Evolutionary conservation across 352 stramenopile genomes (phyloP).

Genomic region (Pythium rishiriense): DNA sequence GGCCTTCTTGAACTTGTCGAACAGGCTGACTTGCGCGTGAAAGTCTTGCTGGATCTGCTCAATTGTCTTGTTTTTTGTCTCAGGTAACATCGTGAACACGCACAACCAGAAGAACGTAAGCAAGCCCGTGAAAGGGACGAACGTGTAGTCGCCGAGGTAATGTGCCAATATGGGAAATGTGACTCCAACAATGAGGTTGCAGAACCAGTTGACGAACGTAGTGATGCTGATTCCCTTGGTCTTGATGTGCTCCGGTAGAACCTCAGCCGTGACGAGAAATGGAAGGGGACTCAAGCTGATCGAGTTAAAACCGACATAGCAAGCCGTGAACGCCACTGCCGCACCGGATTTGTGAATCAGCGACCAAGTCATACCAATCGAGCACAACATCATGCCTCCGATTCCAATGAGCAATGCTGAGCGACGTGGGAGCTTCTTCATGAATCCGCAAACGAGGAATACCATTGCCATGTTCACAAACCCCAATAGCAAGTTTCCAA

Average conservation of each 20-base stretch:
- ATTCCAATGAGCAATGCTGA: conserved; percentile 34
- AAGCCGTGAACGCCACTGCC: conserved; percentile 32
- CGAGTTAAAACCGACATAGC: conserved; percentile 43
- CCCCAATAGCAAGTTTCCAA: conserved; percentile 35
- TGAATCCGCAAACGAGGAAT: conserved; percentile 29
- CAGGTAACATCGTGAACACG: conserved; percentile 38
- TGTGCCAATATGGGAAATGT: conserved; percentile 35
- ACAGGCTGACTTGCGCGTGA: conserved; percentile 24
- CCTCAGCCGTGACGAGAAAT: conserved; percentile 41
- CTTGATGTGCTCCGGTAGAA: conserved; percentile 45
- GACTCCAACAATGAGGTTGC: conserved; percentile 39
- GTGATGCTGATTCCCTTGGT: conserved; percentile 37
- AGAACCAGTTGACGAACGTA: conserved; percentile 41
- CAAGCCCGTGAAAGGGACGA: conserved; percentile 38
- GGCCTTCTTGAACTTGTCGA: conserved; percentile 36
- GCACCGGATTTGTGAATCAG: conserved; percentile 31
- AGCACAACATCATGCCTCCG: conserved; percentile 37
- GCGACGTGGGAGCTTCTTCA: conserved; percentile 36
- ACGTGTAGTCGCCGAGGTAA: conserved; percentile 37
- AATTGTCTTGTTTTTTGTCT: conserved; percentile 40
- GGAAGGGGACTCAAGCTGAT: conserved; percentile 39
- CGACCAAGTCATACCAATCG: conserved; percentile 34
- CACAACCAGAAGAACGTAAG: conserved; percentile 39
- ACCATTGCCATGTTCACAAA: conserved; percentile 34
- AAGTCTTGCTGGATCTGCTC: conserved; percentile 49